Evolutionary conservation across 345 rosid genomes (phyloP).

Genomic region (Murraya koenigii): DNA sequence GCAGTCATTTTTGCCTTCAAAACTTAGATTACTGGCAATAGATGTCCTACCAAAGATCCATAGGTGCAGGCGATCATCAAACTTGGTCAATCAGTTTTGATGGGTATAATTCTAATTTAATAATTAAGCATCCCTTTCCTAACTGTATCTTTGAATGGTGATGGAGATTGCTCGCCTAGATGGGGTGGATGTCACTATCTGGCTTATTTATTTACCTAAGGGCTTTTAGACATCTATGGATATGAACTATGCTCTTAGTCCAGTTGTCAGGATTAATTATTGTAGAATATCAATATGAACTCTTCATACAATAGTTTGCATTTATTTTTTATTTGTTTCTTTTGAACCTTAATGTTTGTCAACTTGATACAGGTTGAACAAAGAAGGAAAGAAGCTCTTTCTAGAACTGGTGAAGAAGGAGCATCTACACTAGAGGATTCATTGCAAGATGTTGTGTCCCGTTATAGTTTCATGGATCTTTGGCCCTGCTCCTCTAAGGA

Average conservation of each 20-base stretch:
- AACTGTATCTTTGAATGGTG: background rate
- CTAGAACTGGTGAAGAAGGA: slow-evolving; percentile 67
- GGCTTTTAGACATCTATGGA: background rate
- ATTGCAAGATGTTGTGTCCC: slow-evolving; percentile 74
- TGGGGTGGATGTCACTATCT: background rate
- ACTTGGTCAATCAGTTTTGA: background rate
- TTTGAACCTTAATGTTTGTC: slow-evolving; percentile 10
- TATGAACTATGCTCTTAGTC: background rate
- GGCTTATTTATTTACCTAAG: background rate
- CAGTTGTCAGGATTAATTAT: background rate
- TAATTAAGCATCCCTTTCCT: background rate
- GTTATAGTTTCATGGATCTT: slow-evolving; percentile 92
- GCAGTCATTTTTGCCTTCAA: background rate
- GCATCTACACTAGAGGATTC: slow-evolving; percentile 56
- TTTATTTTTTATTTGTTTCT: background rate
- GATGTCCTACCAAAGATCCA: background rate
- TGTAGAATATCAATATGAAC: background rate
- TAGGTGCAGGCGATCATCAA: background rate
- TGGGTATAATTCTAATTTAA: background rate
- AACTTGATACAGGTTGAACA: slow-evolving; percentile 70
- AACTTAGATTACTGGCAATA: background rate
- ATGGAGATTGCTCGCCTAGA: background rate
- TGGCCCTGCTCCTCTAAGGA: slow-evolving; percentile 89
- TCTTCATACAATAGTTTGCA: background rate
- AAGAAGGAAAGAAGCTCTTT: slow-evolving; percentile 90